These are phyloP conservation scores for Parasitella parasitica DNA, from an alignment of 371 early-diverging fungal species.

Conservation along the genomic window DNA sequence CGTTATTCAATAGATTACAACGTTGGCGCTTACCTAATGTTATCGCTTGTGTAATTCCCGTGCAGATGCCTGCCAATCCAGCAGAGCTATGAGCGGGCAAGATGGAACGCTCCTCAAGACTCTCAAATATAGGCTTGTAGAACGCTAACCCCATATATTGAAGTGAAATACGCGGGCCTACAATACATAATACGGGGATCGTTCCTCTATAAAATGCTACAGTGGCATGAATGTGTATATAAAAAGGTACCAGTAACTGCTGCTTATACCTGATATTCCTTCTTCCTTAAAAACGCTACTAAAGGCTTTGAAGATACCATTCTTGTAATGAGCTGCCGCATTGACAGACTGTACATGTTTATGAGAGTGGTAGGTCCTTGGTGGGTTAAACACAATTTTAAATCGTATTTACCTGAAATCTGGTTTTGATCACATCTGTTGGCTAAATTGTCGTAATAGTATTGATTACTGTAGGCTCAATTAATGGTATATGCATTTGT, in stretches of 20 bases:
- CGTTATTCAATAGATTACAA: no score
- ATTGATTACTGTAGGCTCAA: neutral
- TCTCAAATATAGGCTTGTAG: constrained; percentile 55
- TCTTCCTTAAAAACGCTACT: constrained; percentile 25
- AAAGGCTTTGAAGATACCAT: constrained; percentile 40
- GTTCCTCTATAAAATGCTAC: constrained; percentile 52
- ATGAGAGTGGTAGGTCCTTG: neutral
- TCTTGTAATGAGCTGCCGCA: constrained; percentile 33
- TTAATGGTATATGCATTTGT: no score
- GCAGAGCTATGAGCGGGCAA: constrained; percentile 50
- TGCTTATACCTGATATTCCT: constrained; percentile 27
- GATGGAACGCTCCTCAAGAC: constrained; percentile 35
- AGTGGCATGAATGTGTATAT: neutral
- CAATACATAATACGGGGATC: constrained; percentile 50
- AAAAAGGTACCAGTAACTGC: neutral
- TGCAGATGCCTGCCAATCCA: constrained; percentile 54
- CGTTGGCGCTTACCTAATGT: constrained; percentile 37
- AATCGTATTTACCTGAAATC: constrained; percentile 36
- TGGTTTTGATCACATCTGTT: constrained; percentile 45
- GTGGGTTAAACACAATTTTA: neutral
- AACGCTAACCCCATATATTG: constrained; percentile 54
- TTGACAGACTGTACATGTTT: constrained; percentile 24
- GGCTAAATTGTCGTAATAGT: constrained; percentile 16
- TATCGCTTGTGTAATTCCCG: constrained; percentile 54
- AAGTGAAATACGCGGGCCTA: constrained; percentile 49